Evolutionary conservation across 208 protist species (phyloP), one percentile per base, ranked within the genome.

Genomic region (Leishmania major): DNA sequence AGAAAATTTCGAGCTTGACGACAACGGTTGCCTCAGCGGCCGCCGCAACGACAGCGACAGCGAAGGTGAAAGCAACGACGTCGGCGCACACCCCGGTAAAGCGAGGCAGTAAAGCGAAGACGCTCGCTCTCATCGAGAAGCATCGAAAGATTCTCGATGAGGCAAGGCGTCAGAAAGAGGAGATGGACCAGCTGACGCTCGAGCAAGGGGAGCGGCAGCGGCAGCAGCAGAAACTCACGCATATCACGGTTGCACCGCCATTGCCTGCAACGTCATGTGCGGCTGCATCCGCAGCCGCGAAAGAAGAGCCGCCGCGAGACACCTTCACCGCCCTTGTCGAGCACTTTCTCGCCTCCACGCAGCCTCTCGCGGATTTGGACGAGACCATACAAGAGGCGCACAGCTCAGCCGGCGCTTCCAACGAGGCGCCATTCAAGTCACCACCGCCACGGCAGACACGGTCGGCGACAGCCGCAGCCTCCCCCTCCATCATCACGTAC

Each of bases 331-430:
- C 77, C n/a, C 80, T 89, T 64, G 75, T 87, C 49, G 83, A 84
- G 22, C 77, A 82, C 31, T 86, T 86, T 69, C 79, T 86, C 37
- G 80, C 84, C 43, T 77, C 82, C 71, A 87, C 90, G 22, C 78
- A 80, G 45, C 91, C 94, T 10, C 85, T 94, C 45, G 88, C 91
- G 11, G 94, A 97, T 77, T 69, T 92, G 51, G 94, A 97, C 59
- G 94, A 95, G 72, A 85, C 84, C 35, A 85, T 95, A 15, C 82
- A 85, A 35, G 62, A 75, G 3, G n/a, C 55, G 22, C 62, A 25
- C 31, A 53, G 59, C 60, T 69, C 40, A n/a, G 35, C 57, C n/a
- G 55, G 72, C 55, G 25, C 51, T 10, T 17, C 75, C 25, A 53
- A 31, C 67, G 49, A 43, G 7, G 67, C 35, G 71, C 69, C 40